Conservation (phyloP, 805 yeast genomes). For the Metschnikowia amazonensis region DNA sequence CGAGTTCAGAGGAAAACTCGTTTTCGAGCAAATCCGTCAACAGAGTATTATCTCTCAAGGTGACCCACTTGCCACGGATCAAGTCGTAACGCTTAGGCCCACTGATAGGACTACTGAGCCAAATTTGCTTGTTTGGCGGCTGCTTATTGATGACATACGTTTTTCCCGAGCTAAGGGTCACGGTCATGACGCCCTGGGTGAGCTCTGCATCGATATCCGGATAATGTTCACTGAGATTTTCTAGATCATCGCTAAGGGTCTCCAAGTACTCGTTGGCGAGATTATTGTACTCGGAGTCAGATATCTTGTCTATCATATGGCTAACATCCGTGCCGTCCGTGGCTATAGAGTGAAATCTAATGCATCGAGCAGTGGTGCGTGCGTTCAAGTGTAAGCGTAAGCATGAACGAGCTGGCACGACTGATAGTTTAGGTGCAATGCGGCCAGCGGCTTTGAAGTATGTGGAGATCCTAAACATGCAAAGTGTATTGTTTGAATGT, state of each 20-base stretch:
- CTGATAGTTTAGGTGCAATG: background rate
- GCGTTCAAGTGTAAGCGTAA: background rate
- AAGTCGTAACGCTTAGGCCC: slow-evolving; percentile 82
- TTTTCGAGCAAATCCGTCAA: slow-evolving; percentile 33
- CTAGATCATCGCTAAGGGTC: slow-evolving; percentile 60
- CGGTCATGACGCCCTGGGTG: slow-evolving; percentile 81
- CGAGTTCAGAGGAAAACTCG: slow-evolving; percentile 32
- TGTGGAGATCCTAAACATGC: slow-evolving; percentile 1
- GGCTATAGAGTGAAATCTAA: slow-evolving; percentile 18
- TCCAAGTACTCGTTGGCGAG: slow-evolving; percentile 70
- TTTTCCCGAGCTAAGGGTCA: slow-evolving; percentile 68
- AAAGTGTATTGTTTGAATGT: background rate
- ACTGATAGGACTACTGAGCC: slow-evolving; percentile 90
- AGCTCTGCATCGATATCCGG: slow-evolving; percentile 74
- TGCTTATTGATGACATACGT: slow-evolving; percentile 92
- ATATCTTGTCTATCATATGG: slow-evolving; percentile 45
- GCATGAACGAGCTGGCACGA: background rate
- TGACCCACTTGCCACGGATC: slow-evolving; percentile 71
- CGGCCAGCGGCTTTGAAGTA: background rate
- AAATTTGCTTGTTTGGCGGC: slow-evolving; percentile 95
- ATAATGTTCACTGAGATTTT: slow-evolving; percentile 55
- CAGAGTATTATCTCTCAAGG: slow-evolving; percentile 57
- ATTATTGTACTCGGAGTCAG: slow-evolving; percentile 55
- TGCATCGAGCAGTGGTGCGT: background rate
- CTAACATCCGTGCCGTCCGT: slow-evolving; percentile 58